Evolutionary conservation across 208 protist species (phyloP).

Genomic region (Trypanosoma platydactyli): DNA sequence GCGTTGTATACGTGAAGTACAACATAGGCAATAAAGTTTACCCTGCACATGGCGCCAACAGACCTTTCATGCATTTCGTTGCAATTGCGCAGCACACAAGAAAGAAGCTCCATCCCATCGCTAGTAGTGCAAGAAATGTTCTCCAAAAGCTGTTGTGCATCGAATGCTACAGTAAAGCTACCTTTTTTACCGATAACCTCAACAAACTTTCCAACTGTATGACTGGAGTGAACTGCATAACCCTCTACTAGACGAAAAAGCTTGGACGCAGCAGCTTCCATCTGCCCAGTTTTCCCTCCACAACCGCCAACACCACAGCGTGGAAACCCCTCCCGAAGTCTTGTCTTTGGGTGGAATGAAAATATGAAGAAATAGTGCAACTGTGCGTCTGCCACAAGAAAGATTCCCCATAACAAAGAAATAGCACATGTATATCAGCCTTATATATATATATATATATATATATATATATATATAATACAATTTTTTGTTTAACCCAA

Average conservation of each 20-base stretch:
- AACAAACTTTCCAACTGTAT: constrained; percentile 30
- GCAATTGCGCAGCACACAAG: constrained; percentile 7
- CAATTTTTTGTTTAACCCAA: background rate
- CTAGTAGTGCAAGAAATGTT: constrained; percentile 26
- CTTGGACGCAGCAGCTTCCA: constrained; percentile 22
- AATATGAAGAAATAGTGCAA: background rate
- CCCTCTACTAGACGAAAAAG: constrained; percentile 33
- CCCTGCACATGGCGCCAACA: constrained; percentile 25
- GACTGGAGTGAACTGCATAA: constrained; percentile 23
- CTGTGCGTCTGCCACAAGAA: background rate
- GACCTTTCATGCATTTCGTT: constrained; percentile 19
- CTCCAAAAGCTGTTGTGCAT: constrained; percentile 31
- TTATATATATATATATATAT: background rate
- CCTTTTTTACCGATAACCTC: background rate
- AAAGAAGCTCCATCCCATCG: constrained; percentile 30
- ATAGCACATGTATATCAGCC: too few species aligned
- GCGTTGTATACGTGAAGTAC: constrained; percentile 43
- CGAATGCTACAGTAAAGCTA: constrained; percentile 24
- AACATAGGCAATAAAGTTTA: constrained; percentile 60
- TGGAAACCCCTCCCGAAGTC: background rate
- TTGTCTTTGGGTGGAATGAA: background rate
- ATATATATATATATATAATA: background rate
- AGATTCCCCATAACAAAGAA: background rate
- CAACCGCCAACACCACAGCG: background rate
- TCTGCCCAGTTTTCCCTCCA: background rate